Base-by-base conservation (phyloP, 1,139 yeast species). In the Debaryomycetaceae sp. region DNA sequence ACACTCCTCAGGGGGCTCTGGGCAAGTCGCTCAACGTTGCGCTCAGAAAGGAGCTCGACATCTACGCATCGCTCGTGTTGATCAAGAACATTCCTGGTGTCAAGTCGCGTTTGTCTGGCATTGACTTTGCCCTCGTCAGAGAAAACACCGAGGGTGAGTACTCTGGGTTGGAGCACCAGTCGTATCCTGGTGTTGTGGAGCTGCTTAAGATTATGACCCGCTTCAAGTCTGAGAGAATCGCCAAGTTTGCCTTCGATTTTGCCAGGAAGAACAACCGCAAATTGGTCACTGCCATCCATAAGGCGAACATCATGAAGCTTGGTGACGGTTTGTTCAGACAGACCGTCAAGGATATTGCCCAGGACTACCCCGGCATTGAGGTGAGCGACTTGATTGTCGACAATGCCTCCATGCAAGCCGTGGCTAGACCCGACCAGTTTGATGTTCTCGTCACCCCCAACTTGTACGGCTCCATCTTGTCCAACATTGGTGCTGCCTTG, bases 351-450 rank as follows among this genome's bases (percentile, higher is more conserved):
- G 85, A 83, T 51, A 79, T 91, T 45, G 97, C 95, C 58, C 78
- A 75, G 51, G 89, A 83, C 60, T 88, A 89, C 71, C 91, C 95
- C 43, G 83, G 82, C 42, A 76, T 91, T 45, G 75, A 74, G 45
- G 88, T 81, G 49, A 80, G 78, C 61, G 95, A 89, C 65, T 84
- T 91, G 78, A 91, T 91, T 69, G 97, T 91, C 50, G 98, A 91
- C 70, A 91, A 91, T 58, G 96, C 98, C 40, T 85, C 96, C 44
- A 91, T 91, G 97, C 97, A 91, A 73, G 96, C 96, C 38, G 98
- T 91, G 44, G 89, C 97, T 39, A 76, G 82, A 65, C 97, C 97
- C 48, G 96, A 89, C 65, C 97, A 91, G 70, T 91, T 89, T 54
- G 97, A 91, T 59, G 97, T 91, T 37, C 75, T 91, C 65, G 97